phyloP scores from a whole-genome alignment of 2,329 filamentous ascomycete species.

The Myriosclerotinia curreyana region DNA sequence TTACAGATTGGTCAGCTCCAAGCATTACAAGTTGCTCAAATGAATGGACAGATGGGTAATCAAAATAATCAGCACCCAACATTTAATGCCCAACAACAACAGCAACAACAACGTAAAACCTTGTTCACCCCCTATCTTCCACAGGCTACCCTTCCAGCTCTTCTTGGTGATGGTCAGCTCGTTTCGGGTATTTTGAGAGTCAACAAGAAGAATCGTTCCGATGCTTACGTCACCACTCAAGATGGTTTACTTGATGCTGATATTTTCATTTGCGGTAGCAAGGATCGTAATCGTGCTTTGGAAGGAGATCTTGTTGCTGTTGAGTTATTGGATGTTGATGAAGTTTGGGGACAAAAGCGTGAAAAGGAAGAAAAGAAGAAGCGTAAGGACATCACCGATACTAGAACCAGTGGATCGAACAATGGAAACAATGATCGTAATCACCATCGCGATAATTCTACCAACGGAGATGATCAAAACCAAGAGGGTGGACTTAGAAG shows the following conservation, averaged over 20 bases:
- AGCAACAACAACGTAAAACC: conserved; percentile 95
- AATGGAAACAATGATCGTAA: conserved; percentile 65
- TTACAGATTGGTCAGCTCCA: conserved; percentile 88
- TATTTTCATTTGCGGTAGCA: conserved; percentile 99
- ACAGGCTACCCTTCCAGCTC: conserved; percentile 86
- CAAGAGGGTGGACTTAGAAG: conserved; percentile 76
- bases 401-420: conserved; percentile 71
- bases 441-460: conserved; percentile 50
- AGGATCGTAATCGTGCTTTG: conserved; percentile 93
- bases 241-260: conserved; percentile 88
- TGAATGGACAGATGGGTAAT: conserved; percentile 70
- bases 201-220: conserved; percentile 99
- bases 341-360: conserved; percentile 97
- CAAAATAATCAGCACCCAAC: conserved; percentile 68
- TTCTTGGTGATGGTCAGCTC: conserved; percentile 87
- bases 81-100: conserved; percentile 68
- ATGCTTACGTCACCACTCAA: conserved; percentile 92
- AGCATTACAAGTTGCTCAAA: conserved; percentile 83
- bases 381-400: conserved; percentile 96
- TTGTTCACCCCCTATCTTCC: conserved; percentile 97
- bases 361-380: conserved; percentile 99
- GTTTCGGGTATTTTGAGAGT: conserved; percentile 95
- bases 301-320: conserved; percentile 95
- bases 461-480: conserved; percentile 58
- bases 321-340: conserved; percentile 94